Conservation (phyloP, 2,329 filamentous ascomycete species). For the Exophiala bonariae region DNA sequence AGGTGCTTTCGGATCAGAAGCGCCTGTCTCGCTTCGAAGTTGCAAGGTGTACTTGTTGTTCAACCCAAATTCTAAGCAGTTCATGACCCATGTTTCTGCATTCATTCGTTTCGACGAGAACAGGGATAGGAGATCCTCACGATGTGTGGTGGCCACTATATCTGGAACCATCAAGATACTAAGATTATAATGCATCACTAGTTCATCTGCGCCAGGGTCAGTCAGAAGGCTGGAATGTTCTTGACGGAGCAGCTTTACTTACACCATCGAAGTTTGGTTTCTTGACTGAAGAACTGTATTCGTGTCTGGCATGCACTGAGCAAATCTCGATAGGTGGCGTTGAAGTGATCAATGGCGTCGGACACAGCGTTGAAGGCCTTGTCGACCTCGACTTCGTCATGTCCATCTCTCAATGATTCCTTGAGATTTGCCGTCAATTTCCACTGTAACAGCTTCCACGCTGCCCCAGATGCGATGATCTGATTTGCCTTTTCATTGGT, state of each 20-base stretch:
- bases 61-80: constrained; percentile 32
- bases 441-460: constrained; percentile 34
- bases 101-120: constrained; percentile 26
- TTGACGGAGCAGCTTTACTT: background rate
- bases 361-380: constrained; percentile 29
- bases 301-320: constrained; percentile 31
- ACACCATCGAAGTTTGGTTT: constrained; percentile 35
- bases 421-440: constrained; percentile 33
- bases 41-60: constrained; percentile 29
- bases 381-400: constrained; percentile 32
- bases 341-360: constrained; percentile 32
- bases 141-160: constrained; percentile 28
- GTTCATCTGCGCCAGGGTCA: constrained; percentile 19
- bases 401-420: constrained; percentile 34
- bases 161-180: constrained; percentile 32
- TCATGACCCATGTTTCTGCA: constrained; percentile 31
- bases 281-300: constrained; percentile 33
- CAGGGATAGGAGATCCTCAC: constrained; percentile 29
- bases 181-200: constrained; percentile 33
- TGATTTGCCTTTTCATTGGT: constrained; percentile 33
- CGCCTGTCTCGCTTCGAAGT: background rate
- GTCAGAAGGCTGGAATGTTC: background rate
- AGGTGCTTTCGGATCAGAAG: background rate
- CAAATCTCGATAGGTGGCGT: constrained; percentile 30
- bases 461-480: constrained; percentile 31